Base-by-base conservation (phyloP, 257 asterid genomes). In the Cinchona pubescens region DNA sequence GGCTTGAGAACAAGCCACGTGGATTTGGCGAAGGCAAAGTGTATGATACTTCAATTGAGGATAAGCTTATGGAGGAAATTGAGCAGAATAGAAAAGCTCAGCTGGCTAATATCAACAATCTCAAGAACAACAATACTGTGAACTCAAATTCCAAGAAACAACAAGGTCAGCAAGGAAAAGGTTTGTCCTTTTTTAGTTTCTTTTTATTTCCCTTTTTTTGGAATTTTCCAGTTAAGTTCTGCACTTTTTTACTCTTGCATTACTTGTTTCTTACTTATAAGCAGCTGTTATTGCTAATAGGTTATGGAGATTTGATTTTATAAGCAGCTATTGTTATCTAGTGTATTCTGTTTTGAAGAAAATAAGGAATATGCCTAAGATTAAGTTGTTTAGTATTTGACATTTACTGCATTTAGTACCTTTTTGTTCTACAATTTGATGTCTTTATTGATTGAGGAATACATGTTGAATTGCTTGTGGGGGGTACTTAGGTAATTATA, bases 11-110 rank as follows among this genome's bases (percentile, higher is more conserved):
- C 49, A 86, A 83, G 87, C 98, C 98, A 51, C 75, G 85, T 79
- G 99, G 99, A 13, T 95, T 95, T 76, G 98, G 99, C 43, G 99
- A 92, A 79, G 98, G 95, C 19, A 88, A 87, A 78, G 90, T 13
- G 75, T 95, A 95, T 80, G 97, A 92, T 86, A 95, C 97, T 83
- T 79, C 89, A 14, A 34, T 90, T 79, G 99, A 95, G 88, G 98
- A 95, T 82, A 85, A 90, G 86, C 79, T 95, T 76, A 79, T 90
- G 93, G 92, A 91, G 76, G 99, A 92, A 76, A 86, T 91, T 8
- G 96, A 92, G 83, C 97, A 86, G 75, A 88, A 97, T 73, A 91
- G 86, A 75, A 82, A 72, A 76, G 98, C 97, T 49, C 98, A 91
- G 89, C 82, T 95, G 79, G 92, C 88, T 11, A 92, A 91, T 72